Conservation (phyloP, 176 grass and related monocot species). For the Avena atlantica region DNA sequence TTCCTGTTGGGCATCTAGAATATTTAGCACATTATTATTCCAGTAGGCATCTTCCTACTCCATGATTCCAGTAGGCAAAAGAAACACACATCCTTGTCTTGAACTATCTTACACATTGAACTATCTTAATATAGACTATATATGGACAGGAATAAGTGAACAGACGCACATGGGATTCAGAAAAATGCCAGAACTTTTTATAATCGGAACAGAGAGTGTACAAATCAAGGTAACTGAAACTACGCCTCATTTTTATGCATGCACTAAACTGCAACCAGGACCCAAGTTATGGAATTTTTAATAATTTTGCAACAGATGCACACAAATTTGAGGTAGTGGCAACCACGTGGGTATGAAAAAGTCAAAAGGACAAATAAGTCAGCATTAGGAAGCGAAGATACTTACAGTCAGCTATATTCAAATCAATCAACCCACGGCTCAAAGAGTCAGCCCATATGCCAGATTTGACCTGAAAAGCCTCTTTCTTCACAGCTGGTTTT, state of each 20-base stretch:
- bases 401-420: conserved; percentile 82
- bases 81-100: not conserved
- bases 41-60: not conserved
- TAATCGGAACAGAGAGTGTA: too few relatives aligned
- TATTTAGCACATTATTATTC: not conserved
- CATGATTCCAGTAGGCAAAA: not conserved
- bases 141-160: too few relatives aligned
- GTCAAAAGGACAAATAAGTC: not conserved
- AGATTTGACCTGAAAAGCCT: conserved; percentile 74
- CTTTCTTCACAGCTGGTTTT: conserved; percentile 49
- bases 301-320: not conserved
- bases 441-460: conserved; percentile 89
- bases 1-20: not conserved
- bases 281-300: not conserved
- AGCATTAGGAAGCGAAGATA: conserved; percentile 30
- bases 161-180: too few relatives aligned
- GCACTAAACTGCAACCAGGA: not conserved
- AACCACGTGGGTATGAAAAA: not conserved
- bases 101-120: not conserved
- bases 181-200: too few relatives aligned
- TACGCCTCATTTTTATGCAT: not conserved
- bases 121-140: not conserved
- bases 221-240: not conserved
- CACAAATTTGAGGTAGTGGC: not conserved
- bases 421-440: conserved; percentile 83